Conservation (phyloP, 768 basidiomycete species). For the Leccinum rimulosum region DNA sequence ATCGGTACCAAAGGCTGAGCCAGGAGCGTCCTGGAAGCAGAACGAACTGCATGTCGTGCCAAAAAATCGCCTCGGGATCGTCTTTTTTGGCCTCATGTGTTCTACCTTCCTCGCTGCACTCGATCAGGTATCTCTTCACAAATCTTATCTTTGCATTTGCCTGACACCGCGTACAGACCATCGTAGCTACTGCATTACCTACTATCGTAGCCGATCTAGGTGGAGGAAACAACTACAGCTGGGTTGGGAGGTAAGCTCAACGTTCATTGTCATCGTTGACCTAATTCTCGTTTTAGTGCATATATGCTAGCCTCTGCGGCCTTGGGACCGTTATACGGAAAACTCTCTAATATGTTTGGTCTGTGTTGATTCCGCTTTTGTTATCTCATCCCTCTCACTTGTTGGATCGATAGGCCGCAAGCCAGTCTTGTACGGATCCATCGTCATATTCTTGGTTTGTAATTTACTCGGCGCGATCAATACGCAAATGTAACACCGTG, state of each 20-base stretch:
- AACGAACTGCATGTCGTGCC: conserved; percentile 42
- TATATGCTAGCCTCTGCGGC: conserved; percentile 46
- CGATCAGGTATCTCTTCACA: conserved; percentile 37
- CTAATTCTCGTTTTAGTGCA: conserved; percentile 29
- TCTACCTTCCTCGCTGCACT: conserved; percentile 45
- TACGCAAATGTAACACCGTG: not conserved
- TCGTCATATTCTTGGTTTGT: conserved; percentile 37
- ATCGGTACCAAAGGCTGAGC: conserved; percentile 9
- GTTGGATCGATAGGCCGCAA: conserved; percentile 33
- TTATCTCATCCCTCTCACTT: not conserved
- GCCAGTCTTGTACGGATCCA: conserved; percentile 34
- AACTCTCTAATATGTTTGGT: conserved; percentile 42
- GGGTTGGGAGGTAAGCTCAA: conserved; percentile 43
- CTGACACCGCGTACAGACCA: conserved; percentile 31
- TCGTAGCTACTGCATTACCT: conserved; percentile 49
- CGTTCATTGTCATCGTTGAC: not conserved
- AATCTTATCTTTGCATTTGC: not conserved
- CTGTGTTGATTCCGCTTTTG: not conserved
- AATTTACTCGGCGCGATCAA: not conserved
- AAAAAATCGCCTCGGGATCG: conserved; percentile 40
- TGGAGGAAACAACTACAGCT: conserved; percentile 45
- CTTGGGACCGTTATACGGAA: conserved; percentile 47
- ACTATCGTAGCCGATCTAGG: conserved; percentile 47
- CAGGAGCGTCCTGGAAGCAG: conserved; percentile 38
- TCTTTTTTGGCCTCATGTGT: conserved; percentile 45